Evolutionary conservation across 495 filamentous ascomycete genomes (phyloP), one percentile per base, ranked within the genome.

Genomic region (Xanthoparmelia taractica): DNA sequence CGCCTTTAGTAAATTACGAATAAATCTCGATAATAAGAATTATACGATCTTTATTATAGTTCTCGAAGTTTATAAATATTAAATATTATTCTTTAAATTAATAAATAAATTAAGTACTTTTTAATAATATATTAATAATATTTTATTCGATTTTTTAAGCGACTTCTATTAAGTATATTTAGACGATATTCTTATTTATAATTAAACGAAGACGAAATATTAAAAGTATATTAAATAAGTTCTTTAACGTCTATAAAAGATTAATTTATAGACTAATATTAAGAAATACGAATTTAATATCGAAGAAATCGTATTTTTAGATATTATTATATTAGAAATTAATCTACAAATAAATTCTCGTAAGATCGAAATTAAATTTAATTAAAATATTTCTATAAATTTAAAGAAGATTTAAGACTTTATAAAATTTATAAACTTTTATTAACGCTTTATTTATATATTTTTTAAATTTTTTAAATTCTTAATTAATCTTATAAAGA

Each of bases 161-260:
- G 36, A 61, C n/a, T 61, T 61, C n/a, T 61, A 55, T 37, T 37
- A 61, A 52, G 25, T 52, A 12, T 61, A 61, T 25, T 23, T 61
- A 7, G n/a, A 61, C 38, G 34, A 61, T 52, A 61, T 61, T n/a
- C 31, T 61, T 2, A 61, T 61, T 25, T 61, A 61, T 52, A 61
- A 31, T 36, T 52, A 61, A 50, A 61, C 36, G 1, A 50, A 52
- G 23, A 50, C 52, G 45, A 31, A 61, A 37, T 52, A 61, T 52
- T 23, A 12, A n/a, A 13, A 52, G 31, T 34, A 61, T 47, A 34
- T 61, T 18, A 18, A 34, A 31, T 23, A 61, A 34, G 45, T 52
- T 8, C 36, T 61, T 52, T 2, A 10, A 48, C 45, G 52, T 4
- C 43, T 61, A 25, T 17, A n/a, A 25, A 31, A 52, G 2, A 34